Conservation (phyloP, 2,329 filamentous ascomycete genomes). For the Neofusicoccum kwambonambiense region DNA sequence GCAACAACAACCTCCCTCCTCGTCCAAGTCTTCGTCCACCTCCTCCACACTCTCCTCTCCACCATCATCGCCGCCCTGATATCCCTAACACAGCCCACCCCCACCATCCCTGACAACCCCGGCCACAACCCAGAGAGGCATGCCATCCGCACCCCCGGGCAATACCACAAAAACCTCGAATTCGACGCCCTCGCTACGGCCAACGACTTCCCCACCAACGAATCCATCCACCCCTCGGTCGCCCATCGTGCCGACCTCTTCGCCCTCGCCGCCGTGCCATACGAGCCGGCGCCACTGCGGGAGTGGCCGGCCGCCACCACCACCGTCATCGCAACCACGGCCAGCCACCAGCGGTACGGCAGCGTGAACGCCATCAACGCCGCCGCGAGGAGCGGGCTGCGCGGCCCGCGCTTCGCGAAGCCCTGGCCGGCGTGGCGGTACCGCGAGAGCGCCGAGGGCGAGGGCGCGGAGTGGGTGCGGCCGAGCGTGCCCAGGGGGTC, state of each 20-base stretch:
- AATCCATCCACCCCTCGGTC: conserved; percentile 13
- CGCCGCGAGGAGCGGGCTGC: neutral
- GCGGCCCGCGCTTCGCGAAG: neutral
- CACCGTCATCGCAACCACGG: neutral
- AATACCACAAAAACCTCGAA: conserved; percentile 10
- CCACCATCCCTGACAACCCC: no score
- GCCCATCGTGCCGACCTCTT: neutral
- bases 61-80: neutral
- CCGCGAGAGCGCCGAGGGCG: neutral
- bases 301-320: neutral
- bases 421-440: neutral
- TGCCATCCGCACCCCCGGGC: neutral
- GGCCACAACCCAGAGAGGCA: no score
- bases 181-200: neutral
- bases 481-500: neutral
- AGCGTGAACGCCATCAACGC: neutral
- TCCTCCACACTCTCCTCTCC: neutral
- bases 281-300: neutral
- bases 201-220: conserved; percentile 9
- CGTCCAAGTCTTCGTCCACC: neutral
- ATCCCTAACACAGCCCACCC: neutral
- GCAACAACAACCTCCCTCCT: neutral
- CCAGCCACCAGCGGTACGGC: no score
- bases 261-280: neutral
- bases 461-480: conserved; percentile 7